Percentiles rank a stretch among this genome's conserved stretches.
phyloP scores from a whole-genome alignment of 306 rosid genomes.

The Fagus sylvatica region DNA sequence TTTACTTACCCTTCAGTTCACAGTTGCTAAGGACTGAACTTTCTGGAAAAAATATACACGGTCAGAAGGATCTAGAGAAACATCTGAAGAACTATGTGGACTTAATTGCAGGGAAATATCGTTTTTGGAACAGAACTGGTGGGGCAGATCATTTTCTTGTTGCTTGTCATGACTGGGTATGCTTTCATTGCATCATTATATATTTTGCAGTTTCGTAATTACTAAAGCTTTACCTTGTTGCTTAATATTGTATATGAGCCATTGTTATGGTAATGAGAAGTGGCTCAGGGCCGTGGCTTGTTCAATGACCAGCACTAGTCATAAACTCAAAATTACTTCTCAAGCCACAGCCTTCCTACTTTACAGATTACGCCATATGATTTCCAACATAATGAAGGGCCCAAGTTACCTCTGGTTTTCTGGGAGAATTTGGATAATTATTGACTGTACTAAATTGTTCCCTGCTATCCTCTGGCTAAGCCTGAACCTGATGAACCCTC shows the following conservation, averaged over 20 bases:
- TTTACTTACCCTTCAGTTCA: slow-evolving; percentile 83
- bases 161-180: slow-evolving; percentile 97
- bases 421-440: neutral
- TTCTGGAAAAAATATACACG: slow-evolving; percentile 33
- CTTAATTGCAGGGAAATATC: slow-evolving; percentile 58
- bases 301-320: neutral
- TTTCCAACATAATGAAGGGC: neutral
- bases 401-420: neutral
- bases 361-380: neutral
- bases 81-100: slow-evolving; percentile 59
- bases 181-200: slow-evolving; percentile 16
- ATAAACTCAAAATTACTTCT: neutral
- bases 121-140: slow-evolving; percentile 81
- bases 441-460: neutral
- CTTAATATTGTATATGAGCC: neutral
- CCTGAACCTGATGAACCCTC: neutral
- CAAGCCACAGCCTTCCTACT: neutral
- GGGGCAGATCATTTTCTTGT: slow-evolving; percentile 93
- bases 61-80: slow-evolving; percentile 48
- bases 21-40: slow-evolving; percentile 52
- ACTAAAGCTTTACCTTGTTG: neutral
- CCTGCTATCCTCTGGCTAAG: neutral
- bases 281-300: neutral
- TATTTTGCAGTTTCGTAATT: neutral
- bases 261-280: neutral